Base-by-base conservation (phyloP, 2,329 filamentous ascomycete genomes). In the Pleurostoma richardsiae region DNA sequence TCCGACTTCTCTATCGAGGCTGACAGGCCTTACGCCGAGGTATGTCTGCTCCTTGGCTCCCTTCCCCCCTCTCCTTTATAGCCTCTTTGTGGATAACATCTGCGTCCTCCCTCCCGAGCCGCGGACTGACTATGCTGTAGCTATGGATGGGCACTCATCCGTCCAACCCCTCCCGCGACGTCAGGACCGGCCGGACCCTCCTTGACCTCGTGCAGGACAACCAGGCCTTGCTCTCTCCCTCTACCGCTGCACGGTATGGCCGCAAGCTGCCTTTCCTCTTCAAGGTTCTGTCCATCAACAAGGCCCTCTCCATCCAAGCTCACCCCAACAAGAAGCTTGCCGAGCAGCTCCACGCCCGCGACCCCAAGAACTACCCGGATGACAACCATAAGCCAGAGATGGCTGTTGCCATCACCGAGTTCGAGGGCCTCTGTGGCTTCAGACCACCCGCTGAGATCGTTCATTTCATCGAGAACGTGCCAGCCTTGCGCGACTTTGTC, bases 321-420 rank as follows among this genome's bases (percentile, higher is more conserved):
- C 94, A 99, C 58, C 90, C 90, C 44, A 95, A 96, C 73, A 96
- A 96, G 80, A 89, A 88, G 69, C 84, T 95, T 10, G 94, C 94
- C 44, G 92, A 95, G 70, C 73, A 90, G 63, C 75, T 99, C 30
- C 94, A 97, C 66, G 80, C 83, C 38, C 83, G 79, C 52, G 92
- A 99, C 62, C 80, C 90, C 42, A 89, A 89, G 70, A 95, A 99
- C 74, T 99, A 99, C 64, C 94, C 92, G 48, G 90, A 99, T 74
- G 92, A 97, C 73, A 99, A 99, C 72, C 94, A 99, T 77, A 99
- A 99, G 72, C 94, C 94, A 31, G 94, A 99, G 71, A 99, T 99
- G 94, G 91, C 94, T 52, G 96, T 99, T 66, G 94, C 94, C 52
- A 86, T 99, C 59, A 97, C 94, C 1, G 86, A 90, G 0, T 99